phyloP scores from a whole-genome alignment of 768 basidiomycete genomes.

The Boletus patriciae region DNA sequence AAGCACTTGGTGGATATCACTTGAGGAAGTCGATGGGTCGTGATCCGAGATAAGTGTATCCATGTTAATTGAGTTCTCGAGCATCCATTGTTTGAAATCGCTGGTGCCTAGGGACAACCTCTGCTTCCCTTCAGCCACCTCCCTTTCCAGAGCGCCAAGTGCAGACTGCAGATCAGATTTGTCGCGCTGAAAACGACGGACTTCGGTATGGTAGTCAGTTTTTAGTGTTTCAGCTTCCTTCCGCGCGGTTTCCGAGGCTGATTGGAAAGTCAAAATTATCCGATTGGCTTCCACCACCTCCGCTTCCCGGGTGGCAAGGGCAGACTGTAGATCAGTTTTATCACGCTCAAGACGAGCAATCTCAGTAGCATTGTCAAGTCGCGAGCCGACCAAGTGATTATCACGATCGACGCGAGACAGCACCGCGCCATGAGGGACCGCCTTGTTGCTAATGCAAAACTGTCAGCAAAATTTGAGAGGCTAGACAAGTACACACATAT shows the following conservation, averaged over 20 bases:
- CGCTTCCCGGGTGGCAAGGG: too few species aligned
- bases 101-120: neutral
- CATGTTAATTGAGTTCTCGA: neutral
- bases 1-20: neutral
- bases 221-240: neutral
- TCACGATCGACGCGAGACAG: too few species aligned
- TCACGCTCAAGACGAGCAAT: too few species aligned
- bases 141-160: neutral
- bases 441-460: too few species aligned
- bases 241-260: neutral
- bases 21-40: neutral
- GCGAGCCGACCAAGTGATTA: too few species aligned
- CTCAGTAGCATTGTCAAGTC: too few species aligned
- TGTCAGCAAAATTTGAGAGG: too few species aligned
- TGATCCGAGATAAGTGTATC: neutral
- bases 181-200: neutral
- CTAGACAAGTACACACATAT: too few species aligned
- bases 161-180: too few species aligned
- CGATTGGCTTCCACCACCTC: neutral
- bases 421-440: too few species aligned
- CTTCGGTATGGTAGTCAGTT: neutral
- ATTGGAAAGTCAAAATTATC: neutral
- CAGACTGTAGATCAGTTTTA: too few species aligned
- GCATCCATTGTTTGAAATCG: neutral
- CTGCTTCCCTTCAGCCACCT: neutral